Evolutionary conservation across 1,139 yeast genomes (phyloP).

Genomic region (Kodamaea ohmeri): DNA sequence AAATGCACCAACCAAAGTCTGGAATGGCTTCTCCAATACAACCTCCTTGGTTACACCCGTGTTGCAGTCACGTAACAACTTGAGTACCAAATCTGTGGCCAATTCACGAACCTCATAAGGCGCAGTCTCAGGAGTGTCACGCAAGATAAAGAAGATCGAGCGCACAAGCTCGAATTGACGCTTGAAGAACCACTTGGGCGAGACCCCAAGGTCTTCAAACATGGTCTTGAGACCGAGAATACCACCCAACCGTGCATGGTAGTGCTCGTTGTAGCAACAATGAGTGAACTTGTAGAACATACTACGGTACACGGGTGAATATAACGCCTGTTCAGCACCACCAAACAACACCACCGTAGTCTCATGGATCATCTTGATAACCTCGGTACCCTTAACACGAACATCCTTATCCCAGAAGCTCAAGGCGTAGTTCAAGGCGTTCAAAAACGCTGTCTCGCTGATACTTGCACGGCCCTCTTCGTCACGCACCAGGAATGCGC

Average conservation of each 20-base stretch:
- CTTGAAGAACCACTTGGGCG: slow-evolving; percentile 68
- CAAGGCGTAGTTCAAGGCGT: slow-evolving; percentile 75
- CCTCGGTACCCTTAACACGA: slow-evolving; percentile 65
- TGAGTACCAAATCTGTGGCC: slow-evolving; percentile 66
- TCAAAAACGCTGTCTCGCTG: slow-evolving; percentile 67
- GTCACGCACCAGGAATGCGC: slow-evolving; percentile 72
- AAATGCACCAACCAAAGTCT: slow-evolving; percentile 78
- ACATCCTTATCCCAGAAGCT: slow-evolving; percentile 75
- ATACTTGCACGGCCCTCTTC: slow-evolving; percentile 74
- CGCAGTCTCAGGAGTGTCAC: slow-evolving; percentile 88
- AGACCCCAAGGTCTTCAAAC: slow-evolving; percentile 64
- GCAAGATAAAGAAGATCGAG: slow-evolving; percentile 81
- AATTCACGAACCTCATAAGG: slow-evolving; percentile 73
- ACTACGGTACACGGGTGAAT: slow-evolving; percentile 72
- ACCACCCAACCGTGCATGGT: slow-evolving; percentile 85
- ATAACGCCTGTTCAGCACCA: slow-evolving; percentile 57
- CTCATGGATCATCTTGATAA: slow-evolving; percentile 60
- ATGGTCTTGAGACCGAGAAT: slow-evolving; percentile 76
- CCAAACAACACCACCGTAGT: slow-evolving; percentile 71
- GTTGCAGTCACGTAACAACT: slow-evolving; percentile 65
- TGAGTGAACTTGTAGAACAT: slow-evolving; percentile 84
- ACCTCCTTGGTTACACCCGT: slow-evolving; percentile 56
- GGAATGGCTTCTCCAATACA: slow-evolving; percentile 69
- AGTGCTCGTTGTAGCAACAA: slow-evolving; percentile 85
- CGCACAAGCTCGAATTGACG: slow-evolving; percentile 84